Conservation (phyloP, 306 rosid genomes). For the Notholithocarpus densiflorus region DNA sequence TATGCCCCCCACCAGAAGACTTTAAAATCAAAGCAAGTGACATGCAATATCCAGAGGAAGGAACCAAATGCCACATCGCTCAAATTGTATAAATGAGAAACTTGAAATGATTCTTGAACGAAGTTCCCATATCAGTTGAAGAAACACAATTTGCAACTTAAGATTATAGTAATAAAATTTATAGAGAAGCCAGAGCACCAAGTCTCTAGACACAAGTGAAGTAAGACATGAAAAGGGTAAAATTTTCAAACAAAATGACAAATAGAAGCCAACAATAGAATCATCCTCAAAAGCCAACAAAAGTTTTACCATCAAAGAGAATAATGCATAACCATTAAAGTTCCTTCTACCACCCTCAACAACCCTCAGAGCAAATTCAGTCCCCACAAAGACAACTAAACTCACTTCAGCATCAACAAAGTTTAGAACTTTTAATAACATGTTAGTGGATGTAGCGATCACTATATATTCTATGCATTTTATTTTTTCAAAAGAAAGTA, state of each 20-base stretch:
- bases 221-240: background rate
- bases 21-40: constrained; percentile 37
- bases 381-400: background rate
- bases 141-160: background rate
- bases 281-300: background rate
- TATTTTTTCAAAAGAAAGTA: too few species aligned
- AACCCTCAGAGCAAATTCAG: background rate
- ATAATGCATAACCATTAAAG: background rate
- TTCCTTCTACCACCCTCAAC: background rate
- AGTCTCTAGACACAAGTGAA: background rate
- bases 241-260: background rate
- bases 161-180: background rate
- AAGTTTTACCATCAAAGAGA: background rate
- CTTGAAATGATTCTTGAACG: constrained; percentile 13
- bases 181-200: background rate
- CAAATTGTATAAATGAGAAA: constrained; percentile 30
- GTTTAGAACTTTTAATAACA: too few species aligned
- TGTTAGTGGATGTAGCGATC: too few species aligned
- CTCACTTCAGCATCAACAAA: background rate
- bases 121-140: constrained; percentile 1
- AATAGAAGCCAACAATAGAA: background rate
- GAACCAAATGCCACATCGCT: constrained; percentile 92
- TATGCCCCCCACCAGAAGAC: too few species aligned
- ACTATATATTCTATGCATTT: too few species aligned
- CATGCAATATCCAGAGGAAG: constrained; percentile 91